Base-by-base conservation (phyloP, 2,329 filamentous ascomycete genomes). In the Trichoderma lentiforme region DNA sequence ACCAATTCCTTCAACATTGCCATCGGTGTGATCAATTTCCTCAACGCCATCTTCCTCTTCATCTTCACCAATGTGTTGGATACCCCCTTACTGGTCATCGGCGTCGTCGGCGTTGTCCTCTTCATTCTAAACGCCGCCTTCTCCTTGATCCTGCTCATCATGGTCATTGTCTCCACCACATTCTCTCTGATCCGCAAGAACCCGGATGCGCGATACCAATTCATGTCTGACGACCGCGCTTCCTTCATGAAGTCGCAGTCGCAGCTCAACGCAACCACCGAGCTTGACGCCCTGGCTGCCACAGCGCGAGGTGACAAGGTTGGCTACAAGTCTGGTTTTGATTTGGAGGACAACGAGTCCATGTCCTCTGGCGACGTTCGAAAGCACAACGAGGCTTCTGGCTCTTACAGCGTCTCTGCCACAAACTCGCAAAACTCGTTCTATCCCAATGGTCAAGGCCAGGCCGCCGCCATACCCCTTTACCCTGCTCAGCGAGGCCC, bases 171-270 rank as follows among this genome's bases (percentile, higher is more conserved):
- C 86, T 82, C 93, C n/a, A 84, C 83, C 24, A 78, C 80, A 6
- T 77, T 95, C 75, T 92, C 93, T 61, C 90, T 98, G 78, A 89
- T 94, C 80, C 93, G 93, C 73, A 97, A 97, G 88, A 97, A 98
- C 83, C 95, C 95, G 26, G 95, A 98, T 80, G 93, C 92, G 56
- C 91, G 95, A 73, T 98, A 98, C 83, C 94, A 97, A 82, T 94
- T 94, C 77, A 98, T 98, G 95, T 92, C 92, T 70, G 95, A 98
- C 78, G 95, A 98, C 82, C 92, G 95, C 77, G 94, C 93, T 66
- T 98, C 95, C 11, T 98, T 98, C 84, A 97, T 98, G 90, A 98
- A 98, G 86, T 97, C 94, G 15, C 93, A 96, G 81, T 93, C 93
- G 6, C 91, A 95, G 78, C 85, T 97, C 69, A 89, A 83, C 60